Base-by-base conservation (phyloP, 306 rosid genomes). In the Oxytropis ochrocephala region DNA sequence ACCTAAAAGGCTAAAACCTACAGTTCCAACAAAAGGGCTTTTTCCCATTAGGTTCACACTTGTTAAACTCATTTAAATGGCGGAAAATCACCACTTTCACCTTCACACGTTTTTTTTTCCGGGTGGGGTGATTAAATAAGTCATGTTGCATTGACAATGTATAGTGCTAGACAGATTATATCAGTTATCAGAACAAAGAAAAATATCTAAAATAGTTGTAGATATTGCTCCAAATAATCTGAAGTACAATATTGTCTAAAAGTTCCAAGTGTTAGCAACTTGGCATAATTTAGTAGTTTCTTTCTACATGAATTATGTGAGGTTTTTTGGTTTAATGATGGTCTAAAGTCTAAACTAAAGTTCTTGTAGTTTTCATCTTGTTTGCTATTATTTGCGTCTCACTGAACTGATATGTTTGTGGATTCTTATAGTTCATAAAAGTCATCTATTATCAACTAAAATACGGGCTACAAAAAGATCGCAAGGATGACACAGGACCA, bases 401-500 rank as follows among this genome's bases (percentile, higher is more conserved):
- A 70, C 21, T 8, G 10, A 39, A 39, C 67, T 85, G 58, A 82
- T 58, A 19, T 54, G 39, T 48, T 62, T 18, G 10, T 58, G 66
- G 46, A 79, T 35, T 78, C 53, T 80, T 0, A 16, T 73, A 93
- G 97, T 90, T 86, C 84, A 79, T 86, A 21, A 85, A 78, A 81
- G 90, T 90, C 55, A 72, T 93, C 83, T 88, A 83, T 75, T 76
- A 88, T 85, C 98, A 93, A 79, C 85, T 88, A 30, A 90, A 85
- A 74, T 83, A 78, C 12, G 96, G 97, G 50, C 86, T 88, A 38
- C 86, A 78, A 75, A 93, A 82, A 74, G 89, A 85, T 44, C 63
- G 48, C 30, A 44, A 27, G 38, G 80, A 67, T 65, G 71, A 64
- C 57, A 61, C 83, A 55, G 73, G 70, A 62, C 73, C 86, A 24